Base-by-base conservation (phyloP, 441 rosid genomes). In the Macaranga tanarius region DNA sequence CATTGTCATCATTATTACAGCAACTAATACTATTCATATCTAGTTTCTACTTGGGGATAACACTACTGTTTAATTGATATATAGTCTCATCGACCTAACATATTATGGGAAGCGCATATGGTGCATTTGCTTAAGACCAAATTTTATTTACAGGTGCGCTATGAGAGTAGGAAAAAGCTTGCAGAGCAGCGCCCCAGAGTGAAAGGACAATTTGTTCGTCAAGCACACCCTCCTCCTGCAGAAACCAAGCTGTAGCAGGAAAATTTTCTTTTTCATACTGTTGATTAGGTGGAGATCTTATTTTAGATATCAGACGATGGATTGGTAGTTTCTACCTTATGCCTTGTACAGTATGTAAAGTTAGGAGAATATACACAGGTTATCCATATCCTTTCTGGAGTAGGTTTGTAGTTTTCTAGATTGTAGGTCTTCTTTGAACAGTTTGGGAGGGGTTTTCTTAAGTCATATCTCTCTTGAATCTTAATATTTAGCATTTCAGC, bases 201-300 rank as follows among this genome's bases (percentile, higher is more conserved):
- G 55, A 94, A 94, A 82, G 97, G 98, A 17, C 98, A 93, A 75
- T 89, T 93, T 81, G 96, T 91, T 74, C 89, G 92, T 23, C 97
- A 86, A 73, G 85, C 25, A 62, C 86, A 73, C 2, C 70, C 44
- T 16, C 67, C 69, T 48, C 71, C 75, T 58, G 65, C 76, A 66
- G 84, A 82, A 78, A 67, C 73, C 2, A 73, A 75, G 69, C 70
- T 75, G 71, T 54, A 57, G 58, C 25, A 13, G 51, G 42, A 15
- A 31, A 28, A 23, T 40, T 52, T 52, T 56, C 4, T 5, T 45
- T 15, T 58, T 34, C 13, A 16, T 16, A 25, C 50, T n/a, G 62
- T 38, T 40, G n/a, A 13, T 67, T 5, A 2, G 55, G 12, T 42
- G 25, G 51, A 38, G 9, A 51, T 47, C 42, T 10, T 20, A 13